Evolutionary conservation across 441 rosid genomes (phyloP).

Genomic region (Cnidoscolus chayamansa): DNA sequence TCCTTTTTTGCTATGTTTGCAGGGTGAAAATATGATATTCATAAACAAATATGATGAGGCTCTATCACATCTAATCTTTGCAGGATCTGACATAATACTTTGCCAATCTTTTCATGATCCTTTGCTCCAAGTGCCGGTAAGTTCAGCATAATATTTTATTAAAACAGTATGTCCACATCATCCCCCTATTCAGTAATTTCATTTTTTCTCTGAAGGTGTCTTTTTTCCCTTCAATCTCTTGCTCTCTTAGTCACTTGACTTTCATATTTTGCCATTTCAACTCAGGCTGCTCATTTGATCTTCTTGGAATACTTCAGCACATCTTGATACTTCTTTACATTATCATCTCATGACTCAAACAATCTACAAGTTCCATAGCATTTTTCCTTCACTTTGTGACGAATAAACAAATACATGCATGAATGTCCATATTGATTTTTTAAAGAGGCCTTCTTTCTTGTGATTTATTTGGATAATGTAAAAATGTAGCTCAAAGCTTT

Average conservation of each 20-base stretch:
- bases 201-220: not conserved
- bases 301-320: not conserved
- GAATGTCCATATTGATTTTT: not conserved
- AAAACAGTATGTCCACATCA: constrained; percentile 1
- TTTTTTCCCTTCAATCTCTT: not conserved
- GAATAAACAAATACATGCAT: not conserved
- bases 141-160: constrained; percentile 24
- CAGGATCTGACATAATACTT: constrained; percentile 65
- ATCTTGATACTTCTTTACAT: not conserved
- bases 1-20: constrained; percentile 17
- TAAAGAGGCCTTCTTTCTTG: not conserved
- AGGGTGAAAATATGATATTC: constrained; percentile 49
- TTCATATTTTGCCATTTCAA: not conserved
- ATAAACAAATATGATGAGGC: constrained; percentile 41
- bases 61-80: constrained; percentile 48
- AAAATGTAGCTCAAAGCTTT: constrained; percentile 64
- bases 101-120: constrained; percentile 57
- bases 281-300: not conserved
- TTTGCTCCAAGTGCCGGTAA: constrained; percentile 55
- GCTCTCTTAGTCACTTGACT: not conserved
- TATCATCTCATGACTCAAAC: not conserved
- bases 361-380: not conserved
- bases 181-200: not conserved
- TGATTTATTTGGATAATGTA: constrained; percentile 4
- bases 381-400: not conserved